These are phyloP conservation scores for Ormosia emarginata DNA, from an alignment of 306 rosid species.

Conservation along the genomic window DNA sequence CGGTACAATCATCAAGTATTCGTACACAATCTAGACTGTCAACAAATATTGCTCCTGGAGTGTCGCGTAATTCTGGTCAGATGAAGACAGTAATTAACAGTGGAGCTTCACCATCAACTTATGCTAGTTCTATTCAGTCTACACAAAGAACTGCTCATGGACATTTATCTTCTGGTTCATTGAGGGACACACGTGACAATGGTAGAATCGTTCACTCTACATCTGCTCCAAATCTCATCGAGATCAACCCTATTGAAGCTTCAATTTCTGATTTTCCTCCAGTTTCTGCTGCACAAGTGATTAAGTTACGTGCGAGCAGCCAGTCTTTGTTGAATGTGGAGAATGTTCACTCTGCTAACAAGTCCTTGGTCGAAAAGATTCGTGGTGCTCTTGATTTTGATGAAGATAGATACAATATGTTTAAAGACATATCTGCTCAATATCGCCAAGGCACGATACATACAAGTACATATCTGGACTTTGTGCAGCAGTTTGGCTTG, in stretches of 20 bases:
- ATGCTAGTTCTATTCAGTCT: constrained; percentile 50
- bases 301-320: constrained; percentile 47
- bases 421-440: constrained; percentile 79
- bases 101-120: constrained; percentile 36
- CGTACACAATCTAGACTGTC: constrained; percentile 45
- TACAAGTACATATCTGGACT: constrained; percentile 64
- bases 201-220: constrained; percentile 64
- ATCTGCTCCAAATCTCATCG: constrained; percentile 78
- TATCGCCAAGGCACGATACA: constrained; percentile 81
- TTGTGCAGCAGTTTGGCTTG: constrained; percentile 76
- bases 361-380: constrained; percentile 87
- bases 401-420: constrained; percentile 57
- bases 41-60: constrained; percentile 34
- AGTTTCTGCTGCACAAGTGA: constrained; percentile 59
- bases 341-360: constrained; percentile 83
- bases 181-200: constrained; percentile 41
- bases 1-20: constrained; percentile 37
- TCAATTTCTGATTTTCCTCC: constrained; percentile 80
- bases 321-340: constrained; percentile 44
- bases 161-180: constrained; percentile 45
- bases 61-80: constrained; percentile 35
- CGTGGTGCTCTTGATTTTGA: constrained; percentile 77
- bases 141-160: constrained; percentile 39
- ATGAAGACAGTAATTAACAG: constrained; percentile 1
- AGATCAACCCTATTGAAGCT: constrained; percentile 43